phyloP scores from a whole-genome alignment of 495 filamentous ascomycete species.

The Lasiosphaeriaceae sp. region DNA sequence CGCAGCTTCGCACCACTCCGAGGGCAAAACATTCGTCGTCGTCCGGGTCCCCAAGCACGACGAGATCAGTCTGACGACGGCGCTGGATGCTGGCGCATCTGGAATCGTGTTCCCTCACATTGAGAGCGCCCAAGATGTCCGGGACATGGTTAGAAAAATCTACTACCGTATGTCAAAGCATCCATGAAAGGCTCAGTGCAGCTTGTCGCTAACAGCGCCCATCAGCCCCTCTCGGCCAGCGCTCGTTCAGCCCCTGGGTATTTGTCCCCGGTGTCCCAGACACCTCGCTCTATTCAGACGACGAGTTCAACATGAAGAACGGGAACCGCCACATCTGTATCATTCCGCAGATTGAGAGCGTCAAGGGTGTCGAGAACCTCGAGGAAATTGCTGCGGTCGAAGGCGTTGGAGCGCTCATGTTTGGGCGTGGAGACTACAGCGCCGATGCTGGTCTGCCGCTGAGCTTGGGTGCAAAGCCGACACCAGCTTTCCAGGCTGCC shows the following conservation, averaged over 20 bases:
- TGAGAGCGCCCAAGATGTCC: slow-evolving; percentile 8
- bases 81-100: slow-evolving; percentile 13
- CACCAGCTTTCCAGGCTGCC: too few relatives aligned
- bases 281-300: slow-evolving; percentile 5
- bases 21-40: slow-evolving; percentile 14
- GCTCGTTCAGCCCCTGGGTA: too few relatives aligned
- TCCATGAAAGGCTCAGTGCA: too few relatives aligned
- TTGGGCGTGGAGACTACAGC: too few relatives aligned
- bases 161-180: too few relatives aligned
- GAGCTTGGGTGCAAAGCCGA: too few relatives aligned
- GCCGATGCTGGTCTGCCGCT: too few relatives aligned
- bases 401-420: slow-evolving; percentile 1
- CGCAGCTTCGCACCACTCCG: slow-evolving; percentile 13
- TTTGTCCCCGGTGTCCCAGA: too few relatives aligned
- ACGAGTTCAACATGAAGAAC: slow-evolving; percentile 32
- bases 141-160: too few relatives aligned
- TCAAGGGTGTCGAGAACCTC: slow-evolving; percentile 43
- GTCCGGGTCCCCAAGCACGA: slow-evolving; percentile 12
- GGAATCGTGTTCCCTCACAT: slow-evolving; percentile 14
- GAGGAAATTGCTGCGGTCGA: slow-evolving; percentile 46
- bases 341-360: slow-evolving; percentile 47
- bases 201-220: too few relatives aligned
- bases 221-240: too few relatives aligned
- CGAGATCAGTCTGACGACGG: slow-evolving; percentile 9
- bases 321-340: slow-evolving; percentile 36